Evolutionary conservation across 2,329 filamentous ascomycete genomes (phyloP).

Genomic region (Coniochaeta ligniaria): DNA sequence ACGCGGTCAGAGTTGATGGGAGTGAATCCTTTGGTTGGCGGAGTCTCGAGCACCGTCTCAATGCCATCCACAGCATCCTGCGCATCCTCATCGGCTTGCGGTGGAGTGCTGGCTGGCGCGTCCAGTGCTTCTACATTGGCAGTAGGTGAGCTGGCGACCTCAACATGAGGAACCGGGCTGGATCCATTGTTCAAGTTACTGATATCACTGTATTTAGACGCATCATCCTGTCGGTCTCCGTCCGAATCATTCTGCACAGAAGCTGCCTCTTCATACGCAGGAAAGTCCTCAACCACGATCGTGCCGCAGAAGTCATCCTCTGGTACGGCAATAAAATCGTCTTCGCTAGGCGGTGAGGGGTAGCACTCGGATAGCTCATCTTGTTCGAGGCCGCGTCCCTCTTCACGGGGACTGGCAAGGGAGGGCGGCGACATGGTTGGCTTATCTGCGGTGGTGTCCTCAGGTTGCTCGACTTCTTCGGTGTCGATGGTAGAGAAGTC

Average conservation of each 20-base stretch:
- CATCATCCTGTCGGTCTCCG: background rate
- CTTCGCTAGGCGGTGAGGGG: background rate
- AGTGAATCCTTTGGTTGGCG: constrained; percentile 12
- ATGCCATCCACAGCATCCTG: background rate
- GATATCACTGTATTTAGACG: background rate
- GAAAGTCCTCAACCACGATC: background rate
- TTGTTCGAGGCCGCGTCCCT: background rate
- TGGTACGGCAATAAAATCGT: constrained; percentile 1
- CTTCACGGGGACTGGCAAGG: background rate
- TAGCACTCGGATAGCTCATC: background rate
- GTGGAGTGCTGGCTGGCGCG: background rate
- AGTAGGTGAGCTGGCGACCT: background rate
- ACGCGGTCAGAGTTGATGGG: constrained; percentile 15
- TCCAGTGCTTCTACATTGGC: background rate
- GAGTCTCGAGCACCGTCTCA: background rate
- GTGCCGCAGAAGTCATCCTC: constrained; percentile 1
- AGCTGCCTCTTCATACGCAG: background rate
- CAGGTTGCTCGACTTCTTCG: background rate
- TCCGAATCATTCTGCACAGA: background rate
- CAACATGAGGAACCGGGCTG: background rate
- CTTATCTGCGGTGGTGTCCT: background rate
- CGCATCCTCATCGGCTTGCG: background rate
- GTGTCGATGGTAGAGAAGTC: background rate
- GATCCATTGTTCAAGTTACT: background rate
- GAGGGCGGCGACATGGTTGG: background rate